Base-by-base conservation (phyloP, 257 asterid genomes). In the Craterostigma plantagineum region DNA sequence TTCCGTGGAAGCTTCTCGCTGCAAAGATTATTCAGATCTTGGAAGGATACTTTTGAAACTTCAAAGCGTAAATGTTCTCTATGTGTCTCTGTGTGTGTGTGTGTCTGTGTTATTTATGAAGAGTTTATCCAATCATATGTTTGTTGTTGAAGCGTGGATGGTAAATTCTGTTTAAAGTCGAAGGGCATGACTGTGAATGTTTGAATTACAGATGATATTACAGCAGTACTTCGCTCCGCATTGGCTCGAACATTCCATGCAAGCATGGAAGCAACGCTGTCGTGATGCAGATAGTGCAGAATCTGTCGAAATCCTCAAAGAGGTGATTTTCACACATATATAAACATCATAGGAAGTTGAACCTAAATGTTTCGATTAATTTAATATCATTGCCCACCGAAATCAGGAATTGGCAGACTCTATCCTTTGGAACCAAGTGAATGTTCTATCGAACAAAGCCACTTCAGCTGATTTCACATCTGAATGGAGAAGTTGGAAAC, bases 31-130 rank as follows among this genome's bases (percentile, higher is more conserved):
- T 63, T 56, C 75, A 46, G 95, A 77, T 68, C 86, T 80, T 51
- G 96, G 99, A 58, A 72, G 68, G 73, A 77, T 77, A 79, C 94
- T 83, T 49, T 53, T 69, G 69, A 90, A 77, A 70, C 79, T 90
- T 71, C 83, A 79, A 52, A 68, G 60, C 47, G 99, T 90, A 79
- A 76, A 45, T 11, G n/a, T 57, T 54, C 51, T 39, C 38, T 49
- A 43, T 41, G 33, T 33, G 9, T 33, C 6, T 23, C n/a, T n/a
- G n/a, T n/a, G n/a, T n/a, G n/a, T n/a, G n/a, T n/a, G n/a, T n/a
- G n/a, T n/a, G n/a, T n/a, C n/a, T 2, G 30, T 23, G 30, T 23
- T 23, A 50, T 15, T 50, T 27, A 11, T 18, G 46, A 27, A 49
- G 38, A 9, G 35, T 46, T n/a, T 38, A 11, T 23, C 30, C 30